Evolutionary conservation across 2,329 filamentous ascomycete species (phyloP).

Genomic region (Penicillium verrucosum): DNA sequence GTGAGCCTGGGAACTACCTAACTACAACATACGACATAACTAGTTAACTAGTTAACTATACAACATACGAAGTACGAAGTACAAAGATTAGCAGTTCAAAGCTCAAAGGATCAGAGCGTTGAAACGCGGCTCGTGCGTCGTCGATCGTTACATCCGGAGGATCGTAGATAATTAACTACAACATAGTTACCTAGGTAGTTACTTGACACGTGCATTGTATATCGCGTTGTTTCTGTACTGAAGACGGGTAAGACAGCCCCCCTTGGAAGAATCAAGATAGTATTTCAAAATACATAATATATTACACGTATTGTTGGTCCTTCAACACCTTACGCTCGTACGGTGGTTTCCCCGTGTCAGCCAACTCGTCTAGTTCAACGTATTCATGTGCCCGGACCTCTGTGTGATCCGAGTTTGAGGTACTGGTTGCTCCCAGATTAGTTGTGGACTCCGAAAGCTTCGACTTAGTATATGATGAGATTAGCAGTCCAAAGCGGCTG

Average conservation of each 20-base stretch:
- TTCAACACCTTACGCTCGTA: neutral
- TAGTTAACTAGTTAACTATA: too few relatives aligned
- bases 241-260: neutral
- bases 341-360: neutral
- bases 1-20: too few relatives aligned
- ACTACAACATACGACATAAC: too few relatives aligned
- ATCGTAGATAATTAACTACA: neutral
- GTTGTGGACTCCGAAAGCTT: neutral
- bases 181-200: too few relatives aligned
- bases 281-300: neutral
- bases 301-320: neutral
- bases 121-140: neutral
- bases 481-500: neutral
- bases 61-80: too few relatives aligned
- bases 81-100: neutral
- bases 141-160: neutral
- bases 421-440: neutral
- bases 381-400: neutral
- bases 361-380: neutral
- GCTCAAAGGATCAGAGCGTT: neutral
- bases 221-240: neutral
- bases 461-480: neutral
- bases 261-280: too few relatives aligned
- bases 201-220: neutral
- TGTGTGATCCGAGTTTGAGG: neutral